Percentiles rank a stretch among this genome's conserved stretches.
Evolutionary conservation across 2,329 filamentous ascomycete species (phyloP).

Genomic region (Ophioceras dolichostomum): DNA sequence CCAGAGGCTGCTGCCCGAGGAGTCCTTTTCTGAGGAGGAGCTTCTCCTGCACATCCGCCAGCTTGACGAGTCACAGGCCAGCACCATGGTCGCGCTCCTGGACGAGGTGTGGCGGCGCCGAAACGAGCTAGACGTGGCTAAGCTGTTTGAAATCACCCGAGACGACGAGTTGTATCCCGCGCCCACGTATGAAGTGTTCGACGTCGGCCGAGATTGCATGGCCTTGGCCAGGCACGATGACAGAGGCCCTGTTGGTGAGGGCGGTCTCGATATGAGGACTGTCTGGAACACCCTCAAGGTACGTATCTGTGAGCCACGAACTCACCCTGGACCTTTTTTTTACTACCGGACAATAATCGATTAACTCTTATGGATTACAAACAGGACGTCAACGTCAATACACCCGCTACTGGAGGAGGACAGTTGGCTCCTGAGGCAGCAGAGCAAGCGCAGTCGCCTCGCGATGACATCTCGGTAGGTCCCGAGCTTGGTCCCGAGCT

Average conservation of each 20-base stretch:
- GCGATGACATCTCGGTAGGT: no score
- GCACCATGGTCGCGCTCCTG: conserved; percentile 24
- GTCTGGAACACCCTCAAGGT: conserved; percentile 27
- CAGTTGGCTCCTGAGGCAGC: no score
- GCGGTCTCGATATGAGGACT: conserved; percentile 24
- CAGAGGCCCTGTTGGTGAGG: conserved; percentile 20
- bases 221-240: conserved; percentile 24
- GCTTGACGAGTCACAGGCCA: conserved; percentile 25
- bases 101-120: conserved; percentile 20
- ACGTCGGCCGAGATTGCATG: conserved; percentile 33
- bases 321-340: no score
- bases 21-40: conserved; percentile 24
- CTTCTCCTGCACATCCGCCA: conserved; percentile 28
- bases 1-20: conserved; percentile 1
- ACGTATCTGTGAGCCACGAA: no score
- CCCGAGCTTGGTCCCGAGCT: no score
- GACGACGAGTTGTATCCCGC: conserved; percentile 28
- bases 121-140: conserved; percentile 18
- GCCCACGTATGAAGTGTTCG: conserved; percentile 45
- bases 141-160: conserved; percentile 14
- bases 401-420: conserved; percentile 9
- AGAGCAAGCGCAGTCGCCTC: no score
- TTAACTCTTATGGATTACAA: no score
- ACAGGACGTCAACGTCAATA: not conserved
- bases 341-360: no score